Conservation (phyloP, 768 basidiomycete species). For the Lactifluus subvellereus region DNA sequence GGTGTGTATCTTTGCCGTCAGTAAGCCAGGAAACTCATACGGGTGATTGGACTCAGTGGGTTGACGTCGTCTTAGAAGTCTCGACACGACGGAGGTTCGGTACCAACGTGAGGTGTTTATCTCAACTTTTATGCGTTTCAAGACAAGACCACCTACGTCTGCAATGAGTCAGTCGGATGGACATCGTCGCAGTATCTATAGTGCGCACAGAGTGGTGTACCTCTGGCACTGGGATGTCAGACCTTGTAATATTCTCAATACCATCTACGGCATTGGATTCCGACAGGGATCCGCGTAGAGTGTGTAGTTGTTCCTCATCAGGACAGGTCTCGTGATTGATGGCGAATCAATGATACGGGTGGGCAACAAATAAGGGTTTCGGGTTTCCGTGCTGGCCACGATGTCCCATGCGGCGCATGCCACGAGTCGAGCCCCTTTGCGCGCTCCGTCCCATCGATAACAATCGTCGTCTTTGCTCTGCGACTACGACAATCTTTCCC, state of each 20-base stretch:
- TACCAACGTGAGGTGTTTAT: too few species aligned
- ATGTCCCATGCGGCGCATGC: not conserved
- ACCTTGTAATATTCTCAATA: too few species aligned
- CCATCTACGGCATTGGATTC: too few species aligned
- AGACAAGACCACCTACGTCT: too few species aligned
- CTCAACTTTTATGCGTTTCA: too few species aligned
- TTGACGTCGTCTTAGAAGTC: not conserved
- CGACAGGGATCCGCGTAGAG: too few species aligned
- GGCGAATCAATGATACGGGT: not conserved
- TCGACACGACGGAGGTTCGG: not conserved
- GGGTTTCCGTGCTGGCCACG: not conserved
- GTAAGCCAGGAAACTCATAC: not conserved
- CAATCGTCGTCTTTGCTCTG: not conserved
- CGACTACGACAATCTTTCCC: slow-evolving; percentile 1
- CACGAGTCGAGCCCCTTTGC: not conserved
- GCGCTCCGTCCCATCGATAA: not conserved
- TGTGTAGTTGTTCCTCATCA: too few species aligned
- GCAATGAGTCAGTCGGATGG: too few species aligned
- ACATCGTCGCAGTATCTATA: too few species aligned
- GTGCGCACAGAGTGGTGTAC: too few species aligned
- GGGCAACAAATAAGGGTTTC: not conserved
- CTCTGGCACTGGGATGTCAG: too few species aligned
- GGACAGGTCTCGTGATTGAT: not conserved
- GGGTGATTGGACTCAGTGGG: too few species aligned
- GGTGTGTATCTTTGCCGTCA: not conserved